Conservation (phyloP, 441 rosid species). For the Brassica hybrid region DNA sequence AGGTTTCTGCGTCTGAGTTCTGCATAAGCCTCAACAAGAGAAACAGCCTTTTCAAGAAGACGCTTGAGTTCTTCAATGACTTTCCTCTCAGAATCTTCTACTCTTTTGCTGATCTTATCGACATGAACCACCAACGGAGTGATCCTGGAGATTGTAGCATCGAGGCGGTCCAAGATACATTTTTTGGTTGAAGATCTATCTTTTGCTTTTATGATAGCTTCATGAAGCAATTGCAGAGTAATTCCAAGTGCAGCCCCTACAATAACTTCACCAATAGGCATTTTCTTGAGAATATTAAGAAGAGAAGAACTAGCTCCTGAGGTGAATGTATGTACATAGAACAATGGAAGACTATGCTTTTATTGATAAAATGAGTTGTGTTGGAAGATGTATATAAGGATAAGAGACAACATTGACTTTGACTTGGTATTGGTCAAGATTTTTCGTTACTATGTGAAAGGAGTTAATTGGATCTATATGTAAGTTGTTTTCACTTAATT, state of each 20-base stretch:
- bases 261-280: neutral
- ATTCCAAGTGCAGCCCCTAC: constrained; percentile 21
- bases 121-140: constrained; percentile 24
- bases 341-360: neutral
- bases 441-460: neutral
- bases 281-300: constrained; percentile 15
- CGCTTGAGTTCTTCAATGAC: constrained; percentile 22
- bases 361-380: neutral
- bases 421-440: neutral
- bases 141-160: constrained; percentile 25
- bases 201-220: constrained; percentile 10
- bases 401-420: constrained; percentile 2
- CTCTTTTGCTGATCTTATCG: constrained; percentile 18
- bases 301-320: neutral
- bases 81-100: constrained; percentile 23
- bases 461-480: neutral
- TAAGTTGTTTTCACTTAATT: constrained; percentile 2
- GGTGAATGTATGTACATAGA: no score
- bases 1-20: constrained; percentile 34
- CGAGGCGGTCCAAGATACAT: constrained; percentile 27
- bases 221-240: constrained; percentile 18
- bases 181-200: no score
- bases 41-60: constrained; percentile 23
- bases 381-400: neutral
- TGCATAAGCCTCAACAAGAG: constrained; percentile 16